These are phyloP conservation scores for Acrodontium crateriforme DNA, from an alignment of 2,329 filamentous ascomycete genomes.

Conservation along the genomic window DNA sequence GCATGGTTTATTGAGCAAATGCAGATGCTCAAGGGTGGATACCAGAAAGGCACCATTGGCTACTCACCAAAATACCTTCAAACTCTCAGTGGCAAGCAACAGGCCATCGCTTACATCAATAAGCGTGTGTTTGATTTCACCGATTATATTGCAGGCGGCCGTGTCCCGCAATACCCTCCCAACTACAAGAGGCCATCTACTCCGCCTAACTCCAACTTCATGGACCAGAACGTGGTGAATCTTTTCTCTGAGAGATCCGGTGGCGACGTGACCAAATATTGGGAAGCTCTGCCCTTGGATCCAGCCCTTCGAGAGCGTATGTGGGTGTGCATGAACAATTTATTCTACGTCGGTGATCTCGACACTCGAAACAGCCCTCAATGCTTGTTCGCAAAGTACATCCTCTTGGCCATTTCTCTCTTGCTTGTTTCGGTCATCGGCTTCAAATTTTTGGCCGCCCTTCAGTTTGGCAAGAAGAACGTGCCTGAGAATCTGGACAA, in stretches of 20 bases:
- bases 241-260: constrained; percentile 69
- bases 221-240: constrained; percentile 58
- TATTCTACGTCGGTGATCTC: constrained; percentile 86
- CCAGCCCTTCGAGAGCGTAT: constrained; percentile 48
- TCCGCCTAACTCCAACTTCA: constrained; percentile 55
- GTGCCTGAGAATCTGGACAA: constrained; percentile 94
- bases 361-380: constrained; percentile 78
- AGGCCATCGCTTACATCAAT: constrained; percentile 66
- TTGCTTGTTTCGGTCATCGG: constrained; percentile 68
- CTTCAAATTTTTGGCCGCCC: constrained; percentile 93
- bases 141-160: constrained; percentile 64
- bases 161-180: constrained; percentile 43
- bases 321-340: constrained; percentile 74
- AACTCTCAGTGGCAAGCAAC: constrained; percentile 38
- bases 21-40: constrained; percentile 59
- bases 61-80: constrained; percentile 67
- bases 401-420: constrained; percentile 73
- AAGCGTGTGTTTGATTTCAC: constrained; percentile 79
- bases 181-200: constrained; percentile 36
- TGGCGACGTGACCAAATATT: constrained; percentile 68
- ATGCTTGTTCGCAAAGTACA: constrained; percentile 80
- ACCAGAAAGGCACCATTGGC: constrained; percentile 75
- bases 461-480: constrained; percentile 87
- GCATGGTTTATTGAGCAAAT: constrained; percentile 94
- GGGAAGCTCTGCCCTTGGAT: constrained; percentile 55